Evolutionary conservation across 257 asterid genomes (phyloP).

Genomic region (Salvia splendens): DNA sequence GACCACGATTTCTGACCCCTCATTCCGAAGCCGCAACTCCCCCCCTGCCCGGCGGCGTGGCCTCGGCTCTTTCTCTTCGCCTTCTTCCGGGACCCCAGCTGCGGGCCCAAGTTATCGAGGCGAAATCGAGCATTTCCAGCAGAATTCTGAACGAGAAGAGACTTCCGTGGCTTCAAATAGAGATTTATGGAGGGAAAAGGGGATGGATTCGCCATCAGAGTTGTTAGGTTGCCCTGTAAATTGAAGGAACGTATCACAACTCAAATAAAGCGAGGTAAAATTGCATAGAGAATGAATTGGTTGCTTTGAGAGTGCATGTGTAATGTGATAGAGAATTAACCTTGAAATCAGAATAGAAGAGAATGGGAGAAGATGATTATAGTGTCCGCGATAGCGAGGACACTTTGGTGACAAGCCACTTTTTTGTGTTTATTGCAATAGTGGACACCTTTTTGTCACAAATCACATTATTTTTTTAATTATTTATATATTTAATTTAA

Average conservation of each 20-base stretch:
- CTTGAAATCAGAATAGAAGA: slow-evolving; percentile 52
- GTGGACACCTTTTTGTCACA: too few relatives aligned
- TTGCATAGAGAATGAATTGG: not conserved
- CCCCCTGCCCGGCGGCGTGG: slow-evolving; percentile 95
- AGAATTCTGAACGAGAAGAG: slow-evolving; percentile 33
- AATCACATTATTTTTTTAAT: too few relatives aligned
- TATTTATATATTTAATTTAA: too few relatives aligned
- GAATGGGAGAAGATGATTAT: slow-evolving; percentile 33
- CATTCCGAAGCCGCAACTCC: slow-evolving; percentile 84
- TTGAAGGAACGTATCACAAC: slow-evolving; percentile 6
- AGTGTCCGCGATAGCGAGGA: too few relatives aligned
- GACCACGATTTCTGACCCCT: slow-evolving; percentile 98
- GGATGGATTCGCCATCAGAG: slow-evolving; percentile 47
- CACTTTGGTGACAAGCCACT: too few relatives aligned
- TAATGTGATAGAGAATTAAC: slow-evolving; percentile 27
- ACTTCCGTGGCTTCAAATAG: slow-evolving; percentile 37
- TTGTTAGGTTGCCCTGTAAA: slow-evolving; percentile 64
- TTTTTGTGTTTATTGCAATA: too few relatives aligned
- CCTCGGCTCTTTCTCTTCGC: slow-evolving; percentile 94
- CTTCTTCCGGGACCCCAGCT: slow-evolving; percentile 76
- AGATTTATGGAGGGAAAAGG: slow-evolving; percentile 46
- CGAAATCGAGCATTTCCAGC: slow-evolving; percentile 49
- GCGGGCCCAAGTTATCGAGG: slow-evolving; percentile 88
- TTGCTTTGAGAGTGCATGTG: not conserved
- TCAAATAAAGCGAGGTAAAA: not conserved